Percentiles rank a stretch among this genome's conserved stretches.
Evolutionary conservation across 2,329 filamentous ascomycete genomes (phyloP).

Genomic region (Byssoonygena ceratinophila): DNA sequence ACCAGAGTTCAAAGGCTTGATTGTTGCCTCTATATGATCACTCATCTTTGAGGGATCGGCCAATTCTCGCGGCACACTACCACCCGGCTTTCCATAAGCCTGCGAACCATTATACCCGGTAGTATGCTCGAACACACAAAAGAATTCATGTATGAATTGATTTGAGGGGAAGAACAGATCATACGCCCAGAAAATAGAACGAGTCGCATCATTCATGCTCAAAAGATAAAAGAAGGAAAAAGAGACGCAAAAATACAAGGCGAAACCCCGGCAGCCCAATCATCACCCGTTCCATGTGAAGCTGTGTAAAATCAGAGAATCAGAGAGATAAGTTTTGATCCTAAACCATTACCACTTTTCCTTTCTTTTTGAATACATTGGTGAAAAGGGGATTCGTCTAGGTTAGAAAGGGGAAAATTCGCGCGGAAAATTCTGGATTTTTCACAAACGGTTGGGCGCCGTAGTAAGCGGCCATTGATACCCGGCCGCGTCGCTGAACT

Average conservation of each 20-base stretch:
- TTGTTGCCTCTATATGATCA: too few relatives aligned
- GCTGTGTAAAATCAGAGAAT: background rate
- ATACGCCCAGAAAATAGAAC: slow-evolving; percentile 1
- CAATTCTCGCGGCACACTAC: background rate
- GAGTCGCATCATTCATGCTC: background rate
- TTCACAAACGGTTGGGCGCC: slow-evolving; percentile 69
- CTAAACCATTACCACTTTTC: background rate
- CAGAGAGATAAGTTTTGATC: background rate
- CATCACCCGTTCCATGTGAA: background rate
- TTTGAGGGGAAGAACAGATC: background rate
- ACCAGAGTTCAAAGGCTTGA: too few relatives aligned
- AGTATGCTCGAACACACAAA: background rate
- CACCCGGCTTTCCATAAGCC: background rate
- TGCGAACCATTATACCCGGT: background rate
- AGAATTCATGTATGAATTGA: background rate
- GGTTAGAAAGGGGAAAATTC: background rate
- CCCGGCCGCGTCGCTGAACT: slow-evolving; percentile 91
- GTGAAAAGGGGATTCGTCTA: background rate
- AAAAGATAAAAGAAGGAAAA: background rate
- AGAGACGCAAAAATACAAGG: too few relatives aligned
- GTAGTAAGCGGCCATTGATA: slow-evolving; percentile 88
- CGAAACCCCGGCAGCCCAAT: background rate
- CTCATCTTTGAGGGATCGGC: too few relatives aligned
- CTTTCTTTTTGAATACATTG: background rate
- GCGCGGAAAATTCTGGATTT: background rate